These are phyloP conservation scores for Lignosus rhinocerotis DNA, from an alignment of 1,284 basidiomycete genomes.

Conservation along the genomic window DNA sequence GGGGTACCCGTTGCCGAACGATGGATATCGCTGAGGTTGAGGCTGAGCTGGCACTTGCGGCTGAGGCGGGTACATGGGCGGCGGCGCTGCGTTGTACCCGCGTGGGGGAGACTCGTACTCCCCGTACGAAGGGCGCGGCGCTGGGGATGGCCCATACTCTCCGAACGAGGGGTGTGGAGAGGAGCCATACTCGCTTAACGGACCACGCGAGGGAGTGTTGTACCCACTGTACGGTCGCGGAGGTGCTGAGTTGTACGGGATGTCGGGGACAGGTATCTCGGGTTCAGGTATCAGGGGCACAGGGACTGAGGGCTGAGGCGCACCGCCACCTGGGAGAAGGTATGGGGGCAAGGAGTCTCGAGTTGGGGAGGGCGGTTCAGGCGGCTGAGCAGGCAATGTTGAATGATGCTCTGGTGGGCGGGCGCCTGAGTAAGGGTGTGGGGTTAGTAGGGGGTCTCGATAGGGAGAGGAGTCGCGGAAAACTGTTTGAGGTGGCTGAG, in stretches of 20 bases:
- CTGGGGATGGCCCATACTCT: neutral
- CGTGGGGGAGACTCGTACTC: neutral
- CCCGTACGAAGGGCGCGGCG: neutral
- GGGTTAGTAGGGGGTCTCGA: too few species aligned
- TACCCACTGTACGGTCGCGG: neutral
- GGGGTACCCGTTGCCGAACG: slow-evolving; percentile 2
- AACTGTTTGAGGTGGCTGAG: too few species aligned
- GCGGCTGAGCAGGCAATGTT: too few species aligned
- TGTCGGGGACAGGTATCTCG: slow-evolving; percentile 6
- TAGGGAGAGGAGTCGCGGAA: too few species aligned
- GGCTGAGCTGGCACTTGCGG: neutral
- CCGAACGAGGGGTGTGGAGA: slow-evolving; percentile 1
- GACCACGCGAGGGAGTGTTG: neutral
- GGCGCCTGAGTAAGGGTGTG: too few species aligned
- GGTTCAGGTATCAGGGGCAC: slow-evolving; percentile 7
- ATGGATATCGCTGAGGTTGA: neutral
- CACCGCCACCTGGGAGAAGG: slow-evolving; percentile 7
- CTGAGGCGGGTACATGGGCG: neutral
- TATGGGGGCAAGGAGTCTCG: slow-evolving; percentile 13
- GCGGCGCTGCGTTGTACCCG: neutral
- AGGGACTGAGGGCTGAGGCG: neutral
- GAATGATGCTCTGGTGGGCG: too few species aligned
- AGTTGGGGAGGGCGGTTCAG: neutral
- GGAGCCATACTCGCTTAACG: too few species aligned
- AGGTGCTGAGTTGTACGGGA: neutral